Base-by-base conservation (phyloP, 345 rosid genomes). In the Lepidium aucheri region DNA sequence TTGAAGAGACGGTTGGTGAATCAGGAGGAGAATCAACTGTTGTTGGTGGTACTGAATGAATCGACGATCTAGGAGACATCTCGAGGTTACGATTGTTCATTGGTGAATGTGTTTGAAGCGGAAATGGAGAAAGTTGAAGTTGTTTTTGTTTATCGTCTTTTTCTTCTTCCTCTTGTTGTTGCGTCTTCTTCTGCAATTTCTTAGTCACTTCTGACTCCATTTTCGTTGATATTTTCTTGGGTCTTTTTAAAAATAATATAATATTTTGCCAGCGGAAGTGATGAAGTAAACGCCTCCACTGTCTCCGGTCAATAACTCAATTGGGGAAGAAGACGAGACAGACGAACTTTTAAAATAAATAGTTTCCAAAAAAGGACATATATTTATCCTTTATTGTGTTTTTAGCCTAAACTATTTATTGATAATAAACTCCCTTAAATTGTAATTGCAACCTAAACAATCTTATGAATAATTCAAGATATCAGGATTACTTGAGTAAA, bases 1-100 rank as follows among this genome's bases (percentile, higher is more conserved):
- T 72, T n/a, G 80, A 47, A 42, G 82, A 73, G n/a, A 76, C 72
- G 0, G 83, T 69, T 1, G 72, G 72, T n/a, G 85, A 80, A 57
- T 70, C 81, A 8, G 78, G 67, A 32, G 74, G 76, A 36, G 84
- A 73, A 8, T 73, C 63, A 3, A 55, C 6, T 1, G 52, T 44
- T 18, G 55, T 40, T 45, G 81, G 69, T 35, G 85, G 83, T 45
- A 74, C 0, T 61, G 73, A 53, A 15, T 60, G 77, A 45, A 61
- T 68, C 6, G 77, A 67, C 20, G 77, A 74, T 67, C 53, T 53
- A 3, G 77, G 67, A n/a, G 77, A 61, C 73, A 74, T 67, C 39
- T 74, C 73, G 0, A 12, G 18, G 53, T 52, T 51, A 0, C 5
- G 39, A 55, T 42, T 61, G 2, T 52, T 7, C 24, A 33, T 12